Base-by-base conservation (phyloP, 73 alveolate genomes). In the Paramecium sexaurelia region DNA sequence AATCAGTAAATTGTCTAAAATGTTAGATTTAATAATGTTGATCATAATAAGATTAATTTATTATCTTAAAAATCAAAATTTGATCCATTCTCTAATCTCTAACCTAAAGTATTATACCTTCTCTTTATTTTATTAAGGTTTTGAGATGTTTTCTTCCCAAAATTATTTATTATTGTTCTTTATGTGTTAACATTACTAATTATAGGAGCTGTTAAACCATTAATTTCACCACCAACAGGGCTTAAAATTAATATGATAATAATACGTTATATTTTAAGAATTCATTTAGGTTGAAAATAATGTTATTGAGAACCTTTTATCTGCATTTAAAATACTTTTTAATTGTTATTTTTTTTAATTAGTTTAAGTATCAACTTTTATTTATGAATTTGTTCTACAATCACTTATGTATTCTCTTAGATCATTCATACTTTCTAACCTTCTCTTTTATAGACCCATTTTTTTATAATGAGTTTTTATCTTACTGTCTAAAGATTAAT, bases 1-100 rank as follows among this genome's bases (percentile, higher is more conserved):
- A 41, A 24, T 83, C 94, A 88, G 87, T 88, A 3, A 88, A 88
- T 40, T 88, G 94, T 69, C 45, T 68, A 8, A 82, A 88, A 11
- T 88, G 94, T 26, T 10, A 61, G 24, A 29, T 61, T 10, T 3
- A 61, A 61, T 61, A 32, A 61, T 71, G 47, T 22, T 66, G 83
- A 66, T 71, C 55, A 71, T 71, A 35, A 35, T 71, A 35, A 71
- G 37, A 71, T 71, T 71, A 26, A 61, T 13, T 61, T 61, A 61
- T 61, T 71, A 71, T 71, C 55, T 71, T 35, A 71, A 36, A 35
- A 35, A 71, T 71, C 57, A 35, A 35, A 35, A 71, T 35, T 37
- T 20, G 86, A 35, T 37, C 66, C 17, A 19, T 35, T 37, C 15
- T n/a, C 55, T 32, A 69, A 69, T 26, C 20, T 7, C 24, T 33